A percentile compares a stretch with the other conserved stretches of the same genome.
Evolutionary conservation across 352 stramenopile genomes (phyloP).

Genomic region (Phytopythium boreale): DNA sequence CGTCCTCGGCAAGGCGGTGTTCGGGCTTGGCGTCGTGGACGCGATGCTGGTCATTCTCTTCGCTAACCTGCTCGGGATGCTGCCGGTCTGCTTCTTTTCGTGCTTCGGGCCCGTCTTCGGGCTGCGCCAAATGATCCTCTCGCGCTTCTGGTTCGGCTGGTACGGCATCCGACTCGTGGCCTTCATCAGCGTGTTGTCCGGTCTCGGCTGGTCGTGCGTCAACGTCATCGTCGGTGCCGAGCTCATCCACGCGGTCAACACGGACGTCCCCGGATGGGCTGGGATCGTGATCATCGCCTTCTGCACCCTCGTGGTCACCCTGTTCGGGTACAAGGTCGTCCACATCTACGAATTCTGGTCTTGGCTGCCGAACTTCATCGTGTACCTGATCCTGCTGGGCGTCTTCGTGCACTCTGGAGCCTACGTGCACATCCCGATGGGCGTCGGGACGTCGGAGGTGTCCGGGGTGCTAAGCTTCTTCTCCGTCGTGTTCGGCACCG

Average conservation of each 20-base stretch:
- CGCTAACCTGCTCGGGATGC: conserved; percentile 39
- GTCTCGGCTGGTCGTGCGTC: conserved; percentile 36
- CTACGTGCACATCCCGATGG: conserved; percentile 88
- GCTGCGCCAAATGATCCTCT: conserved; percentile 44
- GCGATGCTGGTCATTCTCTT: conserved; percentile 41
- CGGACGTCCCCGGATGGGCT: conserved; percentile 29
- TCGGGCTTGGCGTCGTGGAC: conserved; percentile 33
- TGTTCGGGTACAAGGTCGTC: conserved; percentile 45
- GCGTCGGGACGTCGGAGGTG: conserved; percentile 67
- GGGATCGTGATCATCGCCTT: conserved; percentile 42
- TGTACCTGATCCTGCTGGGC: conserved; percentile 52
- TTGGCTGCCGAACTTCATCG: conserved; percentile 43
- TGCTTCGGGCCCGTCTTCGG: conserved; percentile 39
- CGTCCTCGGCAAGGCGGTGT: conserved; percentile 39
- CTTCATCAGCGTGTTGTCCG: conserved; percentile 36
- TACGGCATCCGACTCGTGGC: conserved; percentile 44
- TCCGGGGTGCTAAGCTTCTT: conserved; percentile 19
- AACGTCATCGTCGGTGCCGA: conserved; percentile 43
- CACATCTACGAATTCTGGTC: conserved; percentile 46
- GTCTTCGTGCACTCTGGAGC: conserved; percentile 88
- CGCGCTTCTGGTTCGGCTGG: conserved; percentile 43
- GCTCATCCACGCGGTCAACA: conserved; percentile 35
- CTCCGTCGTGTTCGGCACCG: conserved; percentile 12
- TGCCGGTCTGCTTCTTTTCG: conserved; percentile 43
- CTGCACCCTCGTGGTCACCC: conserved; percentile 36